Conservation (phyloP, 805 yeast genomes). For the Ogataea corticis region DNA sequence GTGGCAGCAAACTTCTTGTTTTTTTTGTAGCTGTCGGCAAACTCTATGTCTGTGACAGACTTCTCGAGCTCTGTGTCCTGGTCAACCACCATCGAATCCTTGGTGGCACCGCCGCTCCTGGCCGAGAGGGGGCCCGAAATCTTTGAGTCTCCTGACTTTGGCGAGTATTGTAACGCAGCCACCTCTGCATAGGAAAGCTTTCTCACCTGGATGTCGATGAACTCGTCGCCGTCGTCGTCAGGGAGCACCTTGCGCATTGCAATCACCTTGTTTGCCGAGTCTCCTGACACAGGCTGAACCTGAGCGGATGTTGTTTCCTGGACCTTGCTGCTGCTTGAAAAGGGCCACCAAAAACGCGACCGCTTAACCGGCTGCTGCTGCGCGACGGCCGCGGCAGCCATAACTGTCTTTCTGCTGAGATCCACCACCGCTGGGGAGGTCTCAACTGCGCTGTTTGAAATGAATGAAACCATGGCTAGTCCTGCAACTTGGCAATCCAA, state of each 20-base stretch:
- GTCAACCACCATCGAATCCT: constrained; percentile 25
- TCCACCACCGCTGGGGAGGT: constrained; percentile 9
- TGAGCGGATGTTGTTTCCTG: neutral
- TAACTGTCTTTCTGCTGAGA: constrained; percentile 1
- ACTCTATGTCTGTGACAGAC: constrained; percentile 35
- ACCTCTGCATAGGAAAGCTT: constrained; percentile 56
- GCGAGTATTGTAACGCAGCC: constrained; percentile 36
- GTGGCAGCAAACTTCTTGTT: constrained; percentile 14
- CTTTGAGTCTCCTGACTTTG: constrained; percentile 1
- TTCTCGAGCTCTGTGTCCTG: constrained; percentile 33
- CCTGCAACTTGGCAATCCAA: neutral
- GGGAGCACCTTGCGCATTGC: constrained; percentile 33
- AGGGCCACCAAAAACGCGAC: constrained; percentile 25
- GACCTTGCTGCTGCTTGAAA: constrained; percentile 5
- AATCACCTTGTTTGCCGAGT: constrained; percentile 29
- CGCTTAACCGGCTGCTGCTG: constrained; percentile 7
- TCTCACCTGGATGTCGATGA: constrained; percentile 46
- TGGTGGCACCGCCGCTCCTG: neutral
- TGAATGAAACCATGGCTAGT: constrained; percentile 2
- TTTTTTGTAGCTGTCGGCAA: constrained; percentile 24
- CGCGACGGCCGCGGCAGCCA: constrained; percentile 10
- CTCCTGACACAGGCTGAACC: constrained; percentile 7
- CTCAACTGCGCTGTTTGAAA: neutral
- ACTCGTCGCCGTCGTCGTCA: constrained; percentile 32
- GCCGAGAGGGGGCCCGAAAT: neutral